phyloP scores from a whole-genome alignment of 352 stramenopile genomes.

The Thalassiosira sp. region DNA sequence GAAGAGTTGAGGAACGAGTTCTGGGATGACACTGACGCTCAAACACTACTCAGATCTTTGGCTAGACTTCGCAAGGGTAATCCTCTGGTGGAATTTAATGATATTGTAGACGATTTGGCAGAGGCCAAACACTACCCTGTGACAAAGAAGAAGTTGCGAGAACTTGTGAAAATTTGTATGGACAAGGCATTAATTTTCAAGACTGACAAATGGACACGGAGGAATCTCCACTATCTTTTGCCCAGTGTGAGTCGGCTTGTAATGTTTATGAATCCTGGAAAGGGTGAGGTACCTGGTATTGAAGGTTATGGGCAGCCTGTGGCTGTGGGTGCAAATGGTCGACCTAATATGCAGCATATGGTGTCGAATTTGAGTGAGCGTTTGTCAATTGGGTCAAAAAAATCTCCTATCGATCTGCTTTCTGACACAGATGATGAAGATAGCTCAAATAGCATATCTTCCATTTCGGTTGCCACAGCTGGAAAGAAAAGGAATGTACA shows the following conservation, averaged over 20 bases:
- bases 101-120: constrained; percentile 22
- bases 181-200: constrained; percentile 23
- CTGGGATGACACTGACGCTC: constrained; percentile 24
- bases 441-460: constrained; percentile 14
- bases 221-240: background rate
- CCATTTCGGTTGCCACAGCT: background rate
- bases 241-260: background rate
- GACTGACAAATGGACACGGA: background rate
- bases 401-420: background rate
- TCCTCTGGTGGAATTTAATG: background rate
- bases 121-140: constrained; percentile 4
- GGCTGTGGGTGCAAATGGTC: background rate
- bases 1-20: constrained; percentile 15
- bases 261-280: constrained; percentile 24
- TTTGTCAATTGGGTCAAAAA: constrained; percentile 4
- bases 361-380: background rate
- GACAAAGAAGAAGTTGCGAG: background rate
- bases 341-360: background rate
- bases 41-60: constrained; percentile 31
- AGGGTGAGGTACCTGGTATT: constrained; percentile 5
- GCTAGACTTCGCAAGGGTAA: constrained; percentile 19
- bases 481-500: background rate
- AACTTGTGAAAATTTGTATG: constrained; percentile 7
- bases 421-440: constrained; percentile 11
- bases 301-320: background rate